phyloP scores from a whole-genome alignment of 805 yeast genomes.

The Pichia nakasei region DNA sequence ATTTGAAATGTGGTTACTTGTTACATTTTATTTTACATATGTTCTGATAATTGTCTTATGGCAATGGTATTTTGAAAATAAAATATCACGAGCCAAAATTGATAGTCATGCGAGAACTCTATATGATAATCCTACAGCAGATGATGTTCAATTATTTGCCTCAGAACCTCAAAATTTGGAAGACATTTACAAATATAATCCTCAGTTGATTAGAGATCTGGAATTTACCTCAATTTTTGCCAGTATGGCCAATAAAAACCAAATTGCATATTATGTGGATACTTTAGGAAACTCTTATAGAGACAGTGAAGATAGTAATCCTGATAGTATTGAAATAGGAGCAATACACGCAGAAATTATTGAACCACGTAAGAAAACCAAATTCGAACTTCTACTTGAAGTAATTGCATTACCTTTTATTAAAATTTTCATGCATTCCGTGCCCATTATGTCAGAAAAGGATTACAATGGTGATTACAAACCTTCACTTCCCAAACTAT shows the following conservation, averaged over 20 bases:
- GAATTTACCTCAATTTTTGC: conserved; percentile 23
- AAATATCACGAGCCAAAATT: conserved; percentile 11
- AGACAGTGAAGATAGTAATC: conserved; percentile 5
- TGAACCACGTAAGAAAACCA: conserved; percentile 1
- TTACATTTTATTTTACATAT: conserved; percentile 49
- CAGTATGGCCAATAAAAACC: conserved; percentile 17
- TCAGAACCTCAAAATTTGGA: conserved; percentile 21
- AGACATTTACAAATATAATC: conserved; percentile 24
- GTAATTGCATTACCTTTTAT: conserved; percentile 15
- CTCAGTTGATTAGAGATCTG: conserved; percentile 20
- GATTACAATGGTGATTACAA: conserved; percentile 17
- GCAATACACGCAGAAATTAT: conserved; percentile 5
- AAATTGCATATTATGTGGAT: conserved; percentile 9
- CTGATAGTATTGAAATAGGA: background rate
- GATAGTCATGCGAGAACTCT: conserved; percentile 22
- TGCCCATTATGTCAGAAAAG: conserved; percentile 18
- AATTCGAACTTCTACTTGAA: conserved; percentile 9
- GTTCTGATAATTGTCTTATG: conserved; percentile 41
- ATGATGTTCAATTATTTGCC: conserved; percentile 7
- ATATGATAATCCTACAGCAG: conserved; percentile 17
- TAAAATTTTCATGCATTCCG: conserved; percentile 14
- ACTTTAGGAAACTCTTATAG: conserved; percentile 9
- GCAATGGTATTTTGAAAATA: conserved; percentile 28
- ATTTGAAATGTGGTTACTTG: conserved; percentile 47
- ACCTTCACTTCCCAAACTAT: conserved; percentile 13